These are phyloP conservation scores for Suillus occidentalis DNA, from an alignment of 768 basidiomycete genomes.

Conservation along the genomic window DNA sequence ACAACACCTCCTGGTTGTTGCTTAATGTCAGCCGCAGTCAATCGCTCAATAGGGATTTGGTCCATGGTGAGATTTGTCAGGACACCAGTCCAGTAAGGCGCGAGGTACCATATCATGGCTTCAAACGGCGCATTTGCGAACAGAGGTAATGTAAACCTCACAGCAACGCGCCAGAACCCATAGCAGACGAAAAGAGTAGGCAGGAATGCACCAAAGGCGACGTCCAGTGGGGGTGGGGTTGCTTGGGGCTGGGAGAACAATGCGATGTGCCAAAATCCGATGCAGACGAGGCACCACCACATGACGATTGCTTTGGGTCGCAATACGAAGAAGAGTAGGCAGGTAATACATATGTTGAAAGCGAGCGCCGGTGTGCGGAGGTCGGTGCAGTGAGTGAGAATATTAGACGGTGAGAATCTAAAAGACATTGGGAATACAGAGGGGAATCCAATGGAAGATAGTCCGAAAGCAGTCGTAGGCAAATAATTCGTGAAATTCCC, in stretches of 20 bases:
- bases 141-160: conserved; percentile 70
- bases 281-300: conserved; percentile 78
- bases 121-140: conserved; percentile 73
- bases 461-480: conserved; percentile 56
- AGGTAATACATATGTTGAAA: conserved; percentile 69
- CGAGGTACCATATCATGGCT: conserved; percentile 69
- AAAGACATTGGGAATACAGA: conserved; percentile 73
- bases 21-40: conserved; percentile 67
- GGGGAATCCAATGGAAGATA: conserved; percentile 73
- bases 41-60: conserved; percentile 73
- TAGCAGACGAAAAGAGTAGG: conserved; percentile 78
- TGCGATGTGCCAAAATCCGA: conserved; percentile 83
- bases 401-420: conserved; percentile 48
- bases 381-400: conserved; percentile 67
- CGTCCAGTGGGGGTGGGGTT: conserved; percentile 65
- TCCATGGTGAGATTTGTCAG: conserved; percentile 71
- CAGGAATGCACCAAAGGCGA: conserved; percentile 76
- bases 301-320: conserved; percentile 67
- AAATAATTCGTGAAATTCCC: conserved; percentile 73
- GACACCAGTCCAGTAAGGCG: conserved; percentile 77
- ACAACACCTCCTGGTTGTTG: conserved; percentile 66
- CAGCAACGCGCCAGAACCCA: conserved; percentile 74
- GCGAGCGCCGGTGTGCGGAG: conserved; percentile 67
- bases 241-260: conserved; percentile 75
- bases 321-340: conserved; percentile 67